These are phyloP conservation scores for Datisca glomerata DNA, from an alignment of 306 rosid species.

Conservation along the genomic window DNA sequence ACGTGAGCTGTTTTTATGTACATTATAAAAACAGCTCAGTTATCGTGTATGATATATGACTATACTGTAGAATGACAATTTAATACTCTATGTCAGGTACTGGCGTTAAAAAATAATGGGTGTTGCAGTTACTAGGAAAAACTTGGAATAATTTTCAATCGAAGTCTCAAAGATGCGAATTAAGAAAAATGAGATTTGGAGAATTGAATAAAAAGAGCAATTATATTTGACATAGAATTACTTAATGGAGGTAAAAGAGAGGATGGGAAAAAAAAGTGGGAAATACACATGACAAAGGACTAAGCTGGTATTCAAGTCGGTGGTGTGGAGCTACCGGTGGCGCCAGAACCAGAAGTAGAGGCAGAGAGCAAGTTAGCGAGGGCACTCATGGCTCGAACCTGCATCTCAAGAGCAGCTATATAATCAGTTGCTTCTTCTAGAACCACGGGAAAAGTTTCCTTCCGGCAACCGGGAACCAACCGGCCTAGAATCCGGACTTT, in stretches of 20 bases:
- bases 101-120: background rate
- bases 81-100: too few species aligned
- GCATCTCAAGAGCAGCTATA: slow-evolving; percentile 91
- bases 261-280: background rate
- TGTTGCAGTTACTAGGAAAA: background rate
- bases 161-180: background rate
- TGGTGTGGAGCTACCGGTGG: slow-evolving; percentile 26
- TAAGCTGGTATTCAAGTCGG: slow-evolving; percentile 27
- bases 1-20: too few species aligned
- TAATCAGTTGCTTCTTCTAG: slow-evolving; percentile 81
- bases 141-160: background rate
- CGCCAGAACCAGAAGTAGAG: slow-evolving; percentile 24
- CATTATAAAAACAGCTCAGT: too few species aligned
- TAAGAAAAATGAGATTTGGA: background rate
- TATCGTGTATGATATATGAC: too few species aligned
- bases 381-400: slow-evolving; percentile 78
- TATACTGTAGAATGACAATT: too few species aligned
- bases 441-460: slow-evolving; percentile 71
- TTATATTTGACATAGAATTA: slow-evolving; percentile 31
- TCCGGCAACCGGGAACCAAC: slow-evolving; percentile 90
- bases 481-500: slow-evolving; percentile 65
- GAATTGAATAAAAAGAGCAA: slow-evolving; percentile 6
- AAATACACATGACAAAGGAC: slow-evolving; percentile 14
- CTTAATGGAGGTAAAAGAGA: slow-evolving; percentile 6
- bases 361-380: slow-evolving; percentile 48